Base-by-base conservation (phyloP, 2,329 filamentous ascomycete species). In the Mariannaea sp. region DNA sequence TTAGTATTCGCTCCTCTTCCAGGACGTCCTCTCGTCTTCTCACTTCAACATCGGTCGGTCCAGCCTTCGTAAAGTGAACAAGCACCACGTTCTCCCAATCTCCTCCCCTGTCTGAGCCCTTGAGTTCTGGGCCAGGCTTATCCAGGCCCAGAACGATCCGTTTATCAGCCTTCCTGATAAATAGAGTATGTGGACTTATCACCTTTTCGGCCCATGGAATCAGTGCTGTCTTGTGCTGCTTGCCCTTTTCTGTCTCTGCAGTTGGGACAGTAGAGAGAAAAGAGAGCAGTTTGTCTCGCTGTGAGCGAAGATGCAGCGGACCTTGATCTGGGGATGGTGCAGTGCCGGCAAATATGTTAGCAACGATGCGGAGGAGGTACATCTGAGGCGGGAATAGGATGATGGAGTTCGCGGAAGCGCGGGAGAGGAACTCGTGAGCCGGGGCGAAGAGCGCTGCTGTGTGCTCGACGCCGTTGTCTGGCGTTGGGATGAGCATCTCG, bases 341-440 rank as follows among this genome's bases (percentile, higher is more conserved):
- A 1, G 65, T 64, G 4, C 74, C 71, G 4, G 67, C 68, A 13
- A 88, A 72, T 60, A 85, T 83, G 2, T 73, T 73, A 0, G 80
- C 70, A 2, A 90, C 71, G 0, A 89, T 72, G 27, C 79, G 74
- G 9, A 91, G 77, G 4, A 94, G 80, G 71, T 89, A 92, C 68
- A 87, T 88, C 68, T 97, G 94, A 0, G 94, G 94, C 4, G 94
- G 94, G 68, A 95, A 97, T 5, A 99, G 75, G 53, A 95, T 89
- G 55, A 97, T 85, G 32, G 89, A 80, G 22, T 85, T 86, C 3
- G 70, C 70, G 2, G 77, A 73, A 4, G 89, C 87, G 43, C 82
- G 79, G 5, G 75, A 71, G 16, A 96, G 76, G 88, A 92, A 97
- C 16, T 79, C 77, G 3, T 78, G 72, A 0, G 89, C 83, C 2